Conservation (phyloP, 106 monocot species). For the Acorus gramineus region DNA sequence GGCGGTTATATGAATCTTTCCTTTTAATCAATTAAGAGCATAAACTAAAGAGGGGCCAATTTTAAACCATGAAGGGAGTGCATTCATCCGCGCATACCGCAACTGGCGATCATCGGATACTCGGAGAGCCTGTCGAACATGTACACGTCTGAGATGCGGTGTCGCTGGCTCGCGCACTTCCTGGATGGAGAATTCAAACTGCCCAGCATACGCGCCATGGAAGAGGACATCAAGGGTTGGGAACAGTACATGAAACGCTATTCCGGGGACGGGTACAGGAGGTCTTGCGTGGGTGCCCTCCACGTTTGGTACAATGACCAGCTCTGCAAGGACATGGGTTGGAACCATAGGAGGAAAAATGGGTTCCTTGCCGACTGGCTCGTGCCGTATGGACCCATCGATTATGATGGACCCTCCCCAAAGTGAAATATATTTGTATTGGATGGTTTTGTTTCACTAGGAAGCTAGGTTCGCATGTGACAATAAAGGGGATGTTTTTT, state of each 20-base stretch:
- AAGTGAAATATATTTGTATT: neutral
- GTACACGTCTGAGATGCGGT: conserved; percentile 45
- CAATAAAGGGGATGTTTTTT: too few species aligned
- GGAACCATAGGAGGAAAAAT: conserved; percentile 45
- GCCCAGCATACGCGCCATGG: conserved; percentile 49
- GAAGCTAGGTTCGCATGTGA: too few species aligned
- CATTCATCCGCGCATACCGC: conserved; percentile 66
- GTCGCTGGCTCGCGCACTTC: conserved; percentile 52
- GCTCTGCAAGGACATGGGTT: conserved; percentile 63
- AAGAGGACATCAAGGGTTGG: conserved; percentile 36
- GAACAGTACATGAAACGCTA: conserved; percentile 34
- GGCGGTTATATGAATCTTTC: too few species aligned
- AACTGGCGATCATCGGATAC: conserved; percentile 59
- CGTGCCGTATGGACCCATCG: conserved; percentile 46
- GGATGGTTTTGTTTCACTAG: too few species aligned
- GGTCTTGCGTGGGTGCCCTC: conserved; percentile 23
- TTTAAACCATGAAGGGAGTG: conserved; percentile 27
- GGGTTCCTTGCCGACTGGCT: conserved; percentile 51
- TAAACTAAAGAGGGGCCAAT: too few species aligned
- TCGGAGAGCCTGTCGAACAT: conserved; percentile 46
- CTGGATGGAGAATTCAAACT: conserved; percentile 43
- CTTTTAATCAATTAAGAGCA: too few species aligned
- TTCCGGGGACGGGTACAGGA: conserved; percentile 6
- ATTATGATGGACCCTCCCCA: conserved; percentile 30
- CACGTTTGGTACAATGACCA: conserved; percentile 64